A percentile compares a stretch with the other conserved stretches of the same genome.
phyloP scores from a whole-genome alignment of 441 rosid species.

The Pelargonium fulgidum region DNA sequence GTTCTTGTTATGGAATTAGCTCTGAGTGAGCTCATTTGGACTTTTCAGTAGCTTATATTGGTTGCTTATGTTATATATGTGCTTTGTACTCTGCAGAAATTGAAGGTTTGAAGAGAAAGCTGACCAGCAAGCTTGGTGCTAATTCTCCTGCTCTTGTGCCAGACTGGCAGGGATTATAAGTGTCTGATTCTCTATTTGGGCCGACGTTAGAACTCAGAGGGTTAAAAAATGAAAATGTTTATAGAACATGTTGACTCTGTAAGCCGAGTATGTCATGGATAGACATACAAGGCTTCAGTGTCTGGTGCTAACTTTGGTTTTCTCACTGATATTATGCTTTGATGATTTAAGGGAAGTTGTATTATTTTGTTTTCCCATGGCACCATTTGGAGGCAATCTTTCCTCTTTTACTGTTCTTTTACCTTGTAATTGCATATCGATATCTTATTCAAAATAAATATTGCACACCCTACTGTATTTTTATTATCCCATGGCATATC shows the following conservation, averaged over 20 bases:
- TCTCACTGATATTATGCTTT: no score
- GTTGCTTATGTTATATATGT: conserved; percentile 10
- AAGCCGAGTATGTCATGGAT: conserved; percentile 4
- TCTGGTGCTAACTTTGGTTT: no score
- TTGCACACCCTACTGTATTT: not conserved
- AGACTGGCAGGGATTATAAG: conserved; percentile 78
- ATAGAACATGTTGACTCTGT: not conserved
- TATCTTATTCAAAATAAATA: not conserved
- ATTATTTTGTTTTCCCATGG: no score
- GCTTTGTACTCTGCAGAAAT: conserved; percentile 44
- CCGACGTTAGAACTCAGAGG: not conserved
- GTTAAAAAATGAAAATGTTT: no score
- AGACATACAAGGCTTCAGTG: not conserved
- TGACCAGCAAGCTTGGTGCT: conserved; percentile 96
- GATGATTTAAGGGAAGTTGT: no score
- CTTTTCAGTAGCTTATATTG: not conserved
- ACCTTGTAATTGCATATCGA: not conserved
- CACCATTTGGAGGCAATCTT: no score
- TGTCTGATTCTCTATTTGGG: not conserved
- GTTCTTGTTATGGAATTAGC: conserved; percentile 5
- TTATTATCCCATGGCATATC: not conserved
- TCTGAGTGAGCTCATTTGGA: not conserved
- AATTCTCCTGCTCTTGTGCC: conserved; percentile 77
- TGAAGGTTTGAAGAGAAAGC: conserved; percentile 89
- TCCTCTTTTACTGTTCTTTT: no score